Percentiles rank a stretch among this genome's conserved stretches.
Conservation (phyloP, 23 red algal genomes). For the Gracilaria gracilis region DNA sequence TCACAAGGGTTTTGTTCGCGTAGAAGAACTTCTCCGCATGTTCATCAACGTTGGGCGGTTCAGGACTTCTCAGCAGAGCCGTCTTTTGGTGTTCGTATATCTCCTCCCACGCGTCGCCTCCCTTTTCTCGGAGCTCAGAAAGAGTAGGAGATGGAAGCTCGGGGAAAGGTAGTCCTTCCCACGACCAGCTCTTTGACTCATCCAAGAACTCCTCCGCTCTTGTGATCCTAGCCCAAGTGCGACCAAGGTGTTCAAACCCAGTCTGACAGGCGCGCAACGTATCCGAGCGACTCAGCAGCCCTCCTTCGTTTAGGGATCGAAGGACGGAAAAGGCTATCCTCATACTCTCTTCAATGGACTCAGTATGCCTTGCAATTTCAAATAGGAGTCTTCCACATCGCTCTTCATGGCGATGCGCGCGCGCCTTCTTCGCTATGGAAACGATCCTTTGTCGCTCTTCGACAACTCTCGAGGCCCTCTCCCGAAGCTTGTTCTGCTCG, state of each 20-base stretch:
- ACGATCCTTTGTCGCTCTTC: slow-evolving; percentile 23
- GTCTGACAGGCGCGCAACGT: background rate
- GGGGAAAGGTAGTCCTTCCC: slow-evolving; percentile 22
- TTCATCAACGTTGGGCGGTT: background rate
- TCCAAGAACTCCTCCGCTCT: slow-evolving; percentile 5
- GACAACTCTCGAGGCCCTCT: slow-evolving; percentile 18
- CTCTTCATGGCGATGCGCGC: background rate
- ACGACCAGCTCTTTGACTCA: background rate
- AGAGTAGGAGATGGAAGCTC: background rate
- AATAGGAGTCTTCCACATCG: background rate
- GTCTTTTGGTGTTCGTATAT: background rate
- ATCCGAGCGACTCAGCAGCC: slow-evolving; percentile 7
- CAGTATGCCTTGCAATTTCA: background rate
- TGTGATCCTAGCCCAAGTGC: background rate
- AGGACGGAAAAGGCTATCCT: background rate
- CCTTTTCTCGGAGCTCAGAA: background rate
- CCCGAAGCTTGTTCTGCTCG: background rate
- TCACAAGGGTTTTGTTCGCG: background rate
- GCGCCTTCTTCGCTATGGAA: slow-evolving; percentile 21
- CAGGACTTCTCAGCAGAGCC: slow-evolving; percentile 6
- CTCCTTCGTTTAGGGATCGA: background rate
- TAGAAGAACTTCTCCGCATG: background rate
- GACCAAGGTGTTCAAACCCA: slow-evolving; percentile 7
- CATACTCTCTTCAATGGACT: background rate
- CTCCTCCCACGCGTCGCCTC: background rate